Percentiles rank a stretch among this genome's conserved stretches.
Conservation (phyloP, 202 grass and related monocot species). For the Carex arenaria region DNA sequence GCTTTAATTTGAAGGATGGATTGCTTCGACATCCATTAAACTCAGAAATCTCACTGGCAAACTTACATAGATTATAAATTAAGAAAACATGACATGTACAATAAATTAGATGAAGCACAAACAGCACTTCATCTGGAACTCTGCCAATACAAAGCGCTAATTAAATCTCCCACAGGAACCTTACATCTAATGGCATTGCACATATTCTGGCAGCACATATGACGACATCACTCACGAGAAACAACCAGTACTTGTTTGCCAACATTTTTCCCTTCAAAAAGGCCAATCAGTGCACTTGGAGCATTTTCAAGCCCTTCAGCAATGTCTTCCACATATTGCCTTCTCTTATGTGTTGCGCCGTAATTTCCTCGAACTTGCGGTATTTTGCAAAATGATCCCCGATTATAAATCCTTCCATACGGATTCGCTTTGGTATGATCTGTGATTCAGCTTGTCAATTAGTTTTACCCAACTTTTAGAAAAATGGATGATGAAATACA, state of each 20-base stretch:
- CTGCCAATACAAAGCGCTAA: background rate
- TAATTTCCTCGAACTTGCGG: constrained; percentile 30
- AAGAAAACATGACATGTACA: too few species aligned
- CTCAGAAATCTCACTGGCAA: background rate
- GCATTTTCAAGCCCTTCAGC: constrained; percentile 30
- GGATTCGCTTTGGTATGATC: background rate
- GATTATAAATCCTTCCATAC: constrained; percentile 32
- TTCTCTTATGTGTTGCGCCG: constrained; percentile 20
- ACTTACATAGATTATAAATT: too few species aligned
- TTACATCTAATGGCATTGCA: background rate
- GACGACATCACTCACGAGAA: background rate
- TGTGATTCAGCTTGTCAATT: background rate
- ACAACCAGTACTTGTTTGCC: constrained; percentile 34
- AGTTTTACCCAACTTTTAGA: background rate
- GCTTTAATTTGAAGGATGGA: too few species aligned
- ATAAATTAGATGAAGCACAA: background rate
- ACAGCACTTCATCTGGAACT: background rate
- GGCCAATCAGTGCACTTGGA: constrained; percentile 19
- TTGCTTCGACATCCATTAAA: background rate
- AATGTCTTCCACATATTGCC: constrained; percentile 41
- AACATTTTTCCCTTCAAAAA: constrained; percentile 40
- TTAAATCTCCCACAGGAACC: background rate
- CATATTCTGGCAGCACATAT: too few species aligned
- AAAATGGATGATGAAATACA: background rate
- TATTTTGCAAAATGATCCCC: constrained; percentile 15